Evolutionary conservation across 2,329 filamentous ascomycete genomes (phyloP), one percentile per base, ranked within the genome.

Genomic region (Teratosphaeria viscida): DNA sequence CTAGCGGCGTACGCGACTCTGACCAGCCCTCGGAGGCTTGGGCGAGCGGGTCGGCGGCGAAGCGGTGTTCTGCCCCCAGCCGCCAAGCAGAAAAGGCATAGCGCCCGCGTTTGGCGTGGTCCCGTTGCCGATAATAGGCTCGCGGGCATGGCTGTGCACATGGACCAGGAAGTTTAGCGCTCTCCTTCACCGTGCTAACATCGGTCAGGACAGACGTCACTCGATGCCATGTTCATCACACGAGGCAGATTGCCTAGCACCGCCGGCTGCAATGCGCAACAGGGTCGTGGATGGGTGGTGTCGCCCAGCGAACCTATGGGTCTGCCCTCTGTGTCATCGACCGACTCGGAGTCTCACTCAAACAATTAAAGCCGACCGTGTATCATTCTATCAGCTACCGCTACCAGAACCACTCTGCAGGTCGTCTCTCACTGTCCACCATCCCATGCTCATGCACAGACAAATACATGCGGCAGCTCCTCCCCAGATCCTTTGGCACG

Each of bases 1-100:
- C 47, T 29, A 47, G 32, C 52, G 26, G 52, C 32, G 14, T 56
- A 32, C 55, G 55, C 55, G 37, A 43, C 37, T 43, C 37, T 43
- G 37, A 14, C 37, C 29, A 32, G 29, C 29, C 29, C 29, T 32
- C 29, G 29, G 37, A 55, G 34, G 52, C 47, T 52, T 55, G 57
- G 57, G 29, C 23, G 52, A 59, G 57, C 16, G 52, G 57, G 52
- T 59, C 23, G n/a, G 53, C 34, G 53, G 53, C 27, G 32, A 12
- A 58, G 32, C 32, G 23, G 26, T 39, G 35, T 54, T n/a, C 47
- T 58, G 32, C 27, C 39, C 12, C 26, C 39, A 16, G 26, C 26
- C 37, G 12, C 26, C 29, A 57, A 32, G n/a, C 55, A 8, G 14
- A 52, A 49, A 1, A 32, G 23, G 55, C 55, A 52, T 49, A 5